Evolutionary conservation across 129 eudicot species (phyloP).

Genomic region (Flaveria trinervia): DNA sequence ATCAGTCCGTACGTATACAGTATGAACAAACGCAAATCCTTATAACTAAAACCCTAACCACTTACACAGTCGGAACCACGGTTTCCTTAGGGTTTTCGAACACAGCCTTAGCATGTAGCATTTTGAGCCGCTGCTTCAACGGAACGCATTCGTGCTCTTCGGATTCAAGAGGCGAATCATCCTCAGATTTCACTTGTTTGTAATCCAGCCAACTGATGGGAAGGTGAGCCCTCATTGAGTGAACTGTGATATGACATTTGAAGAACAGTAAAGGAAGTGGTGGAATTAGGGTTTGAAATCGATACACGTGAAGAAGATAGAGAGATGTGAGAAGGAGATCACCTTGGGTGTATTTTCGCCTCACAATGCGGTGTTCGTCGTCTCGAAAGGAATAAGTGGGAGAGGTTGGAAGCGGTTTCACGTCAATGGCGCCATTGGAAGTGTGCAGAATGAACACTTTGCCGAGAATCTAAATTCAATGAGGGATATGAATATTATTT

Average conservation of each 20-base stretch:
- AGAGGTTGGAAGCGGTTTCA: not conserved
- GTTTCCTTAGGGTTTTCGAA: not conserved
- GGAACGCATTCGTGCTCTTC: constrained; percentile 69
- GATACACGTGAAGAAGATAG: not conserved
- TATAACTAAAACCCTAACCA: constrained; percentile 2
- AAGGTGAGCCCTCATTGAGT: constrained; percentile 11
- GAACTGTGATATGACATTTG: not conserved
- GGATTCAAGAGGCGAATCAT: constrained; percentile 29
- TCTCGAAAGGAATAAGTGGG: not conserved
- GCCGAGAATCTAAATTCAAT: not conserved
- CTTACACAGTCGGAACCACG: constrained; percentile 7
- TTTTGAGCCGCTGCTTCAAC: constrained; percentile 63
- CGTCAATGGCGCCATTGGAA: constrained; percentile 13
- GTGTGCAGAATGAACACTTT: not conserved
- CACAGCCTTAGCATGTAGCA: constrained; percentile 39
- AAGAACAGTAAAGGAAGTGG: not conserved
- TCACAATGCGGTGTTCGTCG: not conserved
- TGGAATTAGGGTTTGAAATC: constrained; percentile 24
- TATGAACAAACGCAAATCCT: not conserved
- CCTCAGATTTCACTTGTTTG: constrained; percentile 19
- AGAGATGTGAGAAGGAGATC: not conserved
- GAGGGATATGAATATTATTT: constrained; percentile 3
- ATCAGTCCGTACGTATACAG: not conserved
- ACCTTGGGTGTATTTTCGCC: not conserved
- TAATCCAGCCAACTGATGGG: not conserved